phyloP scores from a whole-genome alignment of 352 stramenopile genomes.

The Blastocystis sp. region DNA sequence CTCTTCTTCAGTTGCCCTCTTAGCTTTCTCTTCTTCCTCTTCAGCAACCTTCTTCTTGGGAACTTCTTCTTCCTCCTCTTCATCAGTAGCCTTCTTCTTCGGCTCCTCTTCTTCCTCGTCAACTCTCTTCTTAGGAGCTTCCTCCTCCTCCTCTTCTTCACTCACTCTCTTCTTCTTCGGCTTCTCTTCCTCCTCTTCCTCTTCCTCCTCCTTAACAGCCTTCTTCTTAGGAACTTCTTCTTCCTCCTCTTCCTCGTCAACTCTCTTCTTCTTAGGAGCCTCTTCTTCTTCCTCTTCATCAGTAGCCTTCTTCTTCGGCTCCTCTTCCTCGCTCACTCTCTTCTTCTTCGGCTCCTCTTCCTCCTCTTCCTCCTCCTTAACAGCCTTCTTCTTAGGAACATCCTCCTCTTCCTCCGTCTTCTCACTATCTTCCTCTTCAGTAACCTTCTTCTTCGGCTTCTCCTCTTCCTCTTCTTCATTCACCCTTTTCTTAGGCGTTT shows the following conservation, averaged over 20 bases:
- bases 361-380: too few relatives aligned
- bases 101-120: neutral
- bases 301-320: too few relatives aligned
- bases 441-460: too few relatives aligned
- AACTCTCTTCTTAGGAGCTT: neutral
- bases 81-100: too few relatives aligned
- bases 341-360: neutral
- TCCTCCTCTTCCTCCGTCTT: too few relatives aligned
- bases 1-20: neutral
- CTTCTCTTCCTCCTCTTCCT: too few relatives aligned
- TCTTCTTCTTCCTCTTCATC: neutral
- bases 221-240: too few relatives aligned
- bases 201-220: neutral
- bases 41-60: neutral
- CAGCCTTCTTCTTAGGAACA: too few relatives aligned
- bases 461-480: neutral
- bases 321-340: neutral
- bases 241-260: neutral
- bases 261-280: too few relatives aligned
- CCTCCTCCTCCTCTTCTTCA: too few relatives aligned
- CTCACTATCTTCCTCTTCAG: too few relatives aligned
- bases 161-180: too few relatives aligned
- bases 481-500: neutral
- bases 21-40: conserved; percentile 34
- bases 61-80: neutral